These are phyloP conservation scores for Trypanosoma platydactyli DNA, from an alignment of 208 protist species.

Conservation along the genomic window DNA sequence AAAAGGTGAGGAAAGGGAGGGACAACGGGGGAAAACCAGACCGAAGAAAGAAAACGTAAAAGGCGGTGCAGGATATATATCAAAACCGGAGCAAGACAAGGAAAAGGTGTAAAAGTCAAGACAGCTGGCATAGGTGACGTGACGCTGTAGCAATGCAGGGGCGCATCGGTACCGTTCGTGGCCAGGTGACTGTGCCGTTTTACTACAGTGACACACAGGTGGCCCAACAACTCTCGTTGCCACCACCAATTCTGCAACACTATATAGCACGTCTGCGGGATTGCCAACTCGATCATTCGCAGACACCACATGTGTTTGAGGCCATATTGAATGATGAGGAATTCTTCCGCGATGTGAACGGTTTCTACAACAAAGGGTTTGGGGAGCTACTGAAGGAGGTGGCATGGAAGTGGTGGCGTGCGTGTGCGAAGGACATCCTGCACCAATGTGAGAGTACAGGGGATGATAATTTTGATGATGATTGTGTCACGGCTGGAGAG, in stretches of 20 bases:
- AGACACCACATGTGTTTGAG: slow-evolving; percentile 37
- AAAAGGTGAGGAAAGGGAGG: neutral
- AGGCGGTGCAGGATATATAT: too few species aligned
- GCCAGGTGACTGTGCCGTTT: slow-evolving; percentile 4
- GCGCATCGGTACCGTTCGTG: slow-evolving; percentile 11
- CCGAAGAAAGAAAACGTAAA: slow-evolving; percentile 1
- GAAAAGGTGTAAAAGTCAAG: neutral
- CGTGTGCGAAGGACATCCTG: slow-evolving; percentile 37
- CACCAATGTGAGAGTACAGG: slow-evolving; percentile 3
- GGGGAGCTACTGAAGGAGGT: slow-evolving; percentile 55
- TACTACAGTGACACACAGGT: slow-evolving; percentile 19
- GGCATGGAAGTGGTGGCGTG: slow-evolving; percentile 60
- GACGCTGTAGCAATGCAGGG: slow-evolving; percentile 5
- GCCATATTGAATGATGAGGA: slow-evolving; percentile 64
- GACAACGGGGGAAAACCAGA: slow-evolving; percentile 5
- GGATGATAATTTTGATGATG: neutral
- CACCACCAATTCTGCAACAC: slow-evolving; percentile 19
- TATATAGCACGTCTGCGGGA: slow-evolving; percentile 15
- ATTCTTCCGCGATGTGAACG: slow-evolving; percentile 62
- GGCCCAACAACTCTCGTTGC: slow-evolving; percentile 20
- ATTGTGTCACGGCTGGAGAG: neutral
- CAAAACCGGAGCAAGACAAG: neutral
- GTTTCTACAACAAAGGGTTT: slow-evolving; percentile 41
- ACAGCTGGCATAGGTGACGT: neutral
- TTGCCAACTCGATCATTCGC: slow-evolving; percentile 8